Conservation (phyloP, 148 eudicot genomes). For the Rhododendron henanense region DNA sequence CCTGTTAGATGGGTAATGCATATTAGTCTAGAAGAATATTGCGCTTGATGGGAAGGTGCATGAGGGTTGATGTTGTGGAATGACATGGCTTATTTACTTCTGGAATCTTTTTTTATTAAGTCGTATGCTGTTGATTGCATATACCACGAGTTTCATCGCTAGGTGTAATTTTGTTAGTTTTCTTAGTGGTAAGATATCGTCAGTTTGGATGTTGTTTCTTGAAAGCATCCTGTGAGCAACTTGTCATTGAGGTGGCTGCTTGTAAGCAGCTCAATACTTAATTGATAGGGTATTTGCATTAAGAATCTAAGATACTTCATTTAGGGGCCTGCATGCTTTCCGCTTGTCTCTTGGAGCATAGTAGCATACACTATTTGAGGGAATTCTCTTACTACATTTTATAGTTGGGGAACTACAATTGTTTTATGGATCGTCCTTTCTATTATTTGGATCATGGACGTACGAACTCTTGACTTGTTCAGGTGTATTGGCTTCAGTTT, state of each 20-base stretch:
- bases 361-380: background rate
- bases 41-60: background rate
- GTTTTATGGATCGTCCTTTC: background rate
- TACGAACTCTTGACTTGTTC: slow-evolving; percentile 19
- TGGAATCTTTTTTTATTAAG: background rate
- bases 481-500: slow-evolving; percentile 99
- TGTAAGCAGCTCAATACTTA: background rate
- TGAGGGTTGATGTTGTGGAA: background rate
- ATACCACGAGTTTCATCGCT: background rate
- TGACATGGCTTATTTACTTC: background rate
- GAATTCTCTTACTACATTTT: background rate
- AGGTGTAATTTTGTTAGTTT: background rate
- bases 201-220: background rate
- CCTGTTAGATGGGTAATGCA: background rate
- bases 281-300: background rate
- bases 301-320: background rate
- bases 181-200: background rate
- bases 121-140: background rate
- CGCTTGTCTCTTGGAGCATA: background rate
- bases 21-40: background rate
- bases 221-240: background rate
- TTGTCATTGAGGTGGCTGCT: slow-evolving; percentile 4
- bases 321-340: background rate
- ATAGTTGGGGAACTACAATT: background rate
- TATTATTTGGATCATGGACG: background rate